Base-by-base conservation (phyloP, 2,329 filamentous ascomycete genomes). In the Colletotrichum sp. region DNA sequence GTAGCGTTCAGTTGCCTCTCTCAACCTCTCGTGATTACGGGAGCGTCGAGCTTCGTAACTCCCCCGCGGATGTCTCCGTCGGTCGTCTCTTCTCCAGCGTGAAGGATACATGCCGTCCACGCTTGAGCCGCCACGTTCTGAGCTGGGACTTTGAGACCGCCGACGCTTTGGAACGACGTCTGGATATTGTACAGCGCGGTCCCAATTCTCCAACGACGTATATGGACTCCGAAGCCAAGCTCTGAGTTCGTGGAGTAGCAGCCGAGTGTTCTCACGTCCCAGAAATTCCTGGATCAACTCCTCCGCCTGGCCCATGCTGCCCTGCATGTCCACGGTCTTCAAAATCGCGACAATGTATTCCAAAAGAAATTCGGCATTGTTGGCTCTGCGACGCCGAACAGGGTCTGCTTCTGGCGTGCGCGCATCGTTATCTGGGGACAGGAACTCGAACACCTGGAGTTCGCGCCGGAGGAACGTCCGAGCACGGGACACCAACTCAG, bases 291-390 rank as follows among this genome's bases (percentile, higher is more conserved):
- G 87, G 49, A 98, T 83, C 85, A 98, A 90, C 57, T 95, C 92
- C 82, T 97, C 95, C 0, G 95, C 95, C 80, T 95, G 92, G 0
- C 95, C 96, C 52, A 90, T 90, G 77, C 94, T 95, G 6, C 92
- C 94, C 84, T 95, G 95, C 6, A 96, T 89, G 81, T 98, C 95
- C 18, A 97, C 92, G 1, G 92, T 95, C 82, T 95, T 96, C 75
- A 98, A 85, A 26, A 98, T 94, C 12, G 94, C 94, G 55, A 98
- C 86, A 69, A 98, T 92, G 82, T 98, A 98, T 81, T 98, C 95
- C 12, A 98, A 89, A 13, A 98, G 84, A 77, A 96, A 98, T 81
- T 98, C 96, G 9, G 94, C 91, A 80, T 96, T 96, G 78, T 91
- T 93, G 7, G 90, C 90, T 55, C 91, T 70, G 21, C 77, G 76